A percentile compares a stretch with the other conserved stretches of the same genome.
Conservation (phyloP, 371 early-diverging fungal species). For the Circinella umbellata region DNA sequence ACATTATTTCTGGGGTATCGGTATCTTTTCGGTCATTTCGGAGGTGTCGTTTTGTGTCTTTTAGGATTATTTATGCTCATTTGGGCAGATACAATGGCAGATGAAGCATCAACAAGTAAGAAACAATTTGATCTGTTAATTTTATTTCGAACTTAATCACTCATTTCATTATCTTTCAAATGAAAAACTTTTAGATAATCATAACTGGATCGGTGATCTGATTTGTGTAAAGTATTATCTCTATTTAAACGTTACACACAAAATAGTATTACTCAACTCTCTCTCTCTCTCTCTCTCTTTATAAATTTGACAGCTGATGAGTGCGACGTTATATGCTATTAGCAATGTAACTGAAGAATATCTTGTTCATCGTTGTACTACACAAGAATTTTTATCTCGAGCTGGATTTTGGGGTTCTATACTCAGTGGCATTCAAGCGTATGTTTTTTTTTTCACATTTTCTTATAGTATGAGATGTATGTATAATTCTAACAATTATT, state of each 20-base stretch:
- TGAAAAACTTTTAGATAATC: conserved; percentile 26
- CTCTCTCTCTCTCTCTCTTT: no score
- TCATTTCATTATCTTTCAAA: neutral
- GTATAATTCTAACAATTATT: neutral
- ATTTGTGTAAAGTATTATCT: conserved; percentile 35
- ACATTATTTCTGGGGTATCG: conserved; percentile 30
- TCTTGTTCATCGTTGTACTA: conserved; percentile 37
- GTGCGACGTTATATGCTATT: conserved; percentile 49
- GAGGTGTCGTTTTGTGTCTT: conserved; percentile 36
- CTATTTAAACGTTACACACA: no score
- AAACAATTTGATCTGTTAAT: no score
- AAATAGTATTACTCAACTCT: no score
- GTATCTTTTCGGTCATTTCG: conserved; percentile 33
- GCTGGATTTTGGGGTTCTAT: conserved; percentile 42
- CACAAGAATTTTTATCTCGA: conserved; percentile 35
- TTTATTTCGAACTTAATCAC: neutral
- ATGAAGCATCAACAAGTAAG: conserved; percentile 23
- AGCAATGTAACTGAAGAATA: conserved; percentile 54
- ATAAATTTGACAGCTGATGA: conserved; percentile 29
- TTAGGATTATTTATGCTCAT: conserved; percentile 41
- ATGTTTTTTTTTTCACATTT: conserved; percentile 22
- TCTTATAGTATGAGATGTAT: neutral
- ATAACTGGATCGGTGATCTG: conserved; percentile 53
- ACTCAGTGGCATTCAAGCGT: conserved; percentile 44
- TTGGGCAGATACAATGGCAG: conserved; percentile 36